These are phyloP conservation scores for Boletus bicolor DNA, from an alignment of 768 basidiomycete species.

Conservation along the genomic window DNA sequence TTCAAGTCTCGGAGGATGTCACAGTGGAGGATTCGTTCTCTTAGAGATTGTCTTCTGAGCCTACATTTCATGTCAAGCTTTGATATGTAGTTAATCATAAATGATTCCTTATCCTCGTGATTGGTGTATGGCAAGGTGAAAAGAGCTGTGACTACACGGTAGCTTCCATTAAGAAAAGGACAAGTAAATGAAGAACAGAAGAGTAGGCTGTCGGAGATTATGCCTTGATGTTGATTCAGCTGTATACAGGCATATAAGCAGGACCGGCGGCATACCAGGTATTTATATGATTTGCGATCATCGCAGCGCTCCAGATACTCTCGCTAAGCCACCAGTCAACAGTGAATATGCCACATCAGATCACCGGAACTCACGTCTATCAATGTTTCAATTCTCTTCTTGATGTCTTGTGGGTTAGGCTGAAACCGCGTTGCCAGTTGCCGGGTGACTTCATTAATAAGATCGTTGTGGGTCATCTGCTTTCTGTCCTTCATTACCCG, in stretches of 20 bases:
- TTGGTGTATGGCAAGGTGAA: too few relatives aligned
- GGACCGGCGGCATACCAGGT: conserved; percentile 43
- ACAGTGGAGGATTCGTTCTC: conserved; percentile 3
- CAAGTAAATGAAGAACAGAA: neutral
- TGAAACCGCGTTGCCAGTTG: conserved; percentile 83
- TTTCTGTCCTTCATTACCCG: conserved; percentile 97
- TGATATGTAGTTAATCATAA: conserved; percentile 29
- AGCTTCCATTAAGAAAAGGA: neutral
- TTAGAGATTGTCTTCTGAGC: conserved; percentile 21
- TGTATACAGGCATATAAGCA: neutral
- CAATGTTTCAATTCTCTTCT: conserved; percentile 88
- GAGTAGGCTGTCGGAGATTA: conserved; percentile 14
- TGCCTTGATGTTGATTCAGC: conserved; percentile 21
- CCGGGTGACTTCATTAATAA: conserved; percentile 86
- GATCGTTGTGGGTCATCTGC: conserved; percentile 80
- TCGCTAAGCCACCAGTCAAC: conserved; percentile 46
- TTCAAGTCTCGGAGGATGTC: conserved; percentile 27
- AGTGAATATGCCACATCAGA: neutral
- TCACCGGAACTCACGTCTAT: conserved; percentile 68
- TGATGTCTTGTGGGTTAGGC: conserved; percentile 83
- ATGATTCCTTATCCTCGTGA: neutral
- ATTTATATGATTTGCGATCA: conserved; percentile 86
- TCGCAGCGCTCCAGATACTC: conserved; percentile 92
- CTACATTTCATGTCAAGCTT: conserved; percentile 33
- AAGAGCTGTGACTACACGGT: neutral